These are phyloP conservation scores for Syzygium grande DNA, from an alignment of 345 rosid species.

Conservation along the genomic window DNA sequence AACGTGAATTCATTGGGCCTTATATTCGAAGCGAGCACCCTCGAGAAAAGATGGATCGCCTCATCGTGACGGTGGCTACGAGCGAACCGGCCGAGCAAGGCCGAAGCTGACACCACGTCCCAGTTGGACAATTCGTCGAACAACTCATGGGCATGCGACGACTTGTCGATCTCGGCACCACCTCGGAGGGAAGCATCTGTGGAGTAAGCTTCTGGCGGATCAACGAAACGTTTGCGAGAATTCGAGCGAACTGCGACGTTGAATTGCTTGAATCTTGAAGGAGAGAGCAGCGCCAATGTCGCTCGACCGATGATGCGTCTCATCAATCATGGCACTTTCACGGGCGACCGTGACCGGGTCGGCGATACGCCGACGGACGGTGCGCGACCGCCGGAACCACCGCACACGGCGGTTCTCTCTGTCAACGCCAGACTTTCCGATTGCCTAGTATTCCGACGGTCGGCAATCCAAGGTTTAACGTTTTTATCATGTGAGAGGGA, in stretches of 20 bases:
- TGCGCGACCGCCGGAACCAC: not conserved
- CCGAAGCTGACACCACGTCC: slow-evolving; percentile 51
- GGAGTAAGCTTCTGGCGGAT: not conserved
- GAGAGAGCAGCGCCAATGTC: not conserved
- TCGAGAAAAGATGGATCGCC: slow-evolving; percentile 38
- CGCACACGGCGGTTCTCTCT: not conserved
- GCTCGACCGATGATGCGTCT: not conserved
- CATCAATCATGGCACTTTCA: not conserved
- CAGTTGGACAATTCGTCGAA: slow-evolving; percentile 47
- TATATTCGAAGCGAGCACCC: slow-evolving; percentile 34
- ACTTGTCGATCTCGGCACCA: not conserved
- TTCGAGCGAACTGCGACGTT: not conserved
- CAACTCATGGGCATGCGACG: slow-evolving; percentile 15
- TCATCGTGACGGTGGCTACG: slow-evolving; percentile 32
- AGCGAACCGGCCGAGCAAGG: slow-evolving; percentile 37
- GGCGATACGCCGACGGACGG: not conserved
- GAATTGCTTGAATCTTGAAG: not conserved
- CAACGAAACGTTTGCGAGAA: not conserved
- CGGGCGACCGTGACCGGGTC: not conserved
- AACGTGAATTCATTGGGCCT: slow-evolving; percentile 75
- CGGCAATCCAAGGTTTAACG: not conserved
- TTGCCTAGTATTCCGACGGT: not conserved
- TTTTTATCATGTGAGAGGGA: not conserved
- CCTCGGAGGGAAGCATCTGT: not conserved
- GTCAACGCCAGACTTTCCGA: not conserved